phyloP scores from a whole-genome alignment of 2,329 filamentous ascomycete genomes.

The Fusarium graminum region DNA sequence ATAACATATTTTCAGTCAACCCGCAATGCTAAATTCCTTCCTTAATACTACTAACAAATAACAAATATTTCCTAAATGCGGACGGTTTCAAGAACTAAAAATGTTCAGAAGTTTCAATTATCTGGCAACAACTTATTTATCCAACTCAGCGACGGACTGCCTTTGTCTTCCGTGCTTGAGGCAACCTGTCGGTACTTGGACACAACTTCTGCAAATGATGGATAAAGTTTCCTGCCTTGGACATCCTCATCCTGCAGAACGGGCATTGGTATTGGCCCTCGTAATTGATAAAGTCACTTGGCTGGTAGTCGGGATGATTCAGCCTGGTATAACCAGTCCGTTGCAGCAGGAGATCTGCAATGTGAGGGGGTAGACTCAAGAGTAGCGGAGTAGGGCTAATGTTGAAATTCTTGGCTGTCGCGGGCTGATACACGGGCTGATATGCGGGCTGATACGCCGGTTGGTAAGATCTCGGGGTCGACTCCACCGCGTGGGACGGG shows the following conservation, averaged over 20 bases:
- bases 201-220: conserved; percentile 19
- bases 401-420: neutral
- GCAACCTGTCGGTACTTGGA: neutral
- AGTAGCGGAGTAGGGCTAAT: neutral
- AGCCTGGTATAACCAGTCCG: neutral
- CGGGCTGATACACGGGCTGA: neutral
- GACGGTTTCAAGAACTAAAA: neutral
- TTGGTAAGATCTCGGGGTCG: conserved; percentile 8
- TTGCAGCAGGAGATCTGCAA: conserved; percentile 5
- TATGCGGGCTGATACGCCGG: neutral
- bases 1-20: neutral
- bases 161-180: neutral
- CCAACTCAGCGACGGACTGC: neutral
- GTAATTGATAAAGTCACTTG: conserved; percentile 18
- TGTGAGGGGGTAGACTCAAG: neutral
- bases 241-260: conserved; percentile 10
- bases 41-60: neutral
- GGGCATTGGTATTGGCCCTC: conserved; percentile 17
- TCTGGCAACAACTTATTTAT: neutral
- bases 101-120: neutral
- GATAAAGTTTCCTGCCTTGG: conserved; percentile 1
- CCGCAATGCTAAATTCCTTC: neutral
- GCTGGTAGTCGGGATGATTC: neutral
- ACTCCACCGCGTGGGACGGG: neutral
- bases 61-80: neutral